Conservation (phyloP, 192 early-diverging fungal genomes). For the Chytriomyces confervae region DNA sequence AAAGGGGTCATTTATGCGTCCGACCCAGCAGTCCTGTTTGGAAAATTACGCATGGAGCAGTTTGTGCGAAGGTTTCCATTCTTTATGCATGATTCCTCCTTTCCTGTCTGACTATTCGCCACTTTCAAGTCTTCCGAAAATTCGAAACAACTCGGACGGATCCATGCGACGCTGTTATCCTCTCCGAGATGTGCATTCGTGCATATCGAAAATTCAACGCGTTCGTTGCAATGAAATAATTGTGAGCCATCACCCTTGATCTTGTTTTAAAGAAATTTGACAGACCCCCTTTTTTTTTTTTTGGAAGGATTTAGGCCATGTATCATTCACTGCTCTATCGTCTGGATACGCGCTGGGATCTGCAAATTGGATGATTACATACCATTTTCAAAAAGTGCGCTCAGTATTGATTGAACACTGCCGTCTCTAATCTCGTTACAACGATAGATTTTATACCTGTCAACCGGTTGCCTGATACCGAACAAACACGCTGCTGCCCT, state of each 20-base stretch:
- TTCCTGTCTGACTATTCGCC: neutral
- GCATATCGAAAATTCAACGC: constrained; percentile 16
- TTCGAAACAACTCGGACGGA: constrained; percentile 7
- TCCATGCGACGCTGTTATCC: constrained; percentile 12
- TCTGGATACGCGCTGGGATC: constrained; percentile 23
- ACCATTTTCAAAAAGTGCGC: constrained; percentile 26
- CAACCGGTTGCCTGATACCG: neutral
- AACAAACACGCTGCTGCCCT: constrained; percentile 22
- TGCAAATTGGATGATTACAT: constrained; percentile 32
- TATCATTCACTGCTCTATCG: constrained; percentile 5
- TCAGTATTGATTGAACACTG: no score
- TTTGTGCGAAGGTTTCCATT: constrained; percentile 8
- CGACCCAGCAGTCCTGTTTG: constrained; percentile 23
- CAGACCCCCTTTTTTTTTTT: neutral
- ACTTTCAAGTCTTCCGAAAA: neutral
- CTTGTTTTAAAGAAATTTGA: neutral
- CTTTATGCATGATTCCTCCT: neutral
- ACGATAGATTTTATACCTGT: constrained; percentile 14
- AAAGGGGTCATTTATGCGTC: constrained; percentile 19
- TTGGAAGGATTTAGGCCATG: neutral
- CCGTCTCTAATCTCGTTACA: neutral
- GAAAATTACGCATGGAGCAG: constrained; percentile 20
- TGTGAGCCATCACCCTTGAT: neutral
- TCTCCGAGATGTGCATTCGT: constrained; percentile 13
- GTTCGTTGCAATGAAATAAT: constrained; percentile 25